phyloP scores from a whole-genome alignment of 2,329 filamentous ascomycete species.

The Ascochyta lentis region DNA sequence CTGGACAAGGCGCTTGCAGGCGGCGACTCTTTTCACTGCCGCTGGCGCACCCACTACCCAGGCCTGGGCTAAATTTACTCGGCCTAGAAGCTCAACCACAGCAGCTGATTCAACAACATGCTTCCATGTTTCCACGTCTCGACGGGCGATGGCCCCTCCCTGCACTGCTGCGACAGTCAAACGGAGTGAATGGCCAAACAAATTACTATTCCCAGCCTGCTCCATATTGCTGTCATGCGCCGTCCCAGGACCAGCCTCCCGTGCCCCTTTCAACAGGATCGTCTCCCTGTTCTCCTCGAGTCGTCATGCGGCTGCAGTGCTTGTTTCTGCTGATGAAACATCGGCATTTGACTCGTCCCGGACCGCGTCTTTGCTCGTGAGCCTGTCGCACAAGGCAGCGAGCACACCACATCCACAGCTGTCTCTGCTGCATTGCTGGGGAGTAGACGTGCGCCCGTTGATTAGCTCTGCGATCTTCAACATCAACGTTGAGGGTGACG shows the following conservation, averaged over 20 bases:
- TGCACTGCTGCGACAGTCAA: slow-evolving; percentile 5
- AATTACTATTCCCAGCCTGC: neutral
- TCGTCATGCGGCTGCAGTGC: slow-evolving; percentile 14
- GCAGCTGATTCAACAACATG: slow-evolving; percentile 18
- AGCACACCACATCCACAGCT: neutral
- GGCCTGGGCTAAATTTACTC: slow-evolving; percentile 38
- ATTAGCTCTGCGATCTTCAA: slow-evolving; percentile 10
- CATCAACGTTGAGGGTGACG: slow-evolving; percentile 25
- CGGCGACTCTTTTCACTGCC: slow-evolving; percentile 25
- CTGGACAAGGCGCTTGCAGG: slow-evolving; percentile 29
- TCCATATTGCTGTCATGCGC: slow-evolving; percentile 11
- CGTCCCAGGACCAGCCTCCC: slow-evolving; percentile 7
- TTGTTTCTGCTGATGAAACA: slow-evolving; percentile 19
- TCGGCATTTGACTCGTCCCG: slow-evolving; percentile 4
- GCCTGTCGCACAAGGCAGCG: slow-evolving; percentile 6
- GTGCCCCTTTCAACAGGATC: slow-evolving; percentile 11
- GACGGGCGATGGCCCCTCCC: slow-evolving; percentile 20
- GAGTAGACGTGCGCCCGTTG: neutral
- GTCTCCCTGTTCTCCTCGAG: slow-evolving; percentile 12
- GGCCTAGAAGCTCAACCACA: slow-evolving; percentile 16
- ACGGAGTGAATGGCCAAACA: neutral
- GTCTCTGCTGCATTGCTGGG: slow-evolving; percentile 1
- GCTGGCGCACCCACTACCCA: slow-evolving; percentile 29
- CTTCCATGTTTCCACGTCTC: slow-evolving; percentile 21
- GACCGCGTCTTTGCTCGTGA: slow-evolving; percentile 2